Conservation (phyloP, 768 basidiomycete genomes). For the Boletus rubescentipes region DNA sequence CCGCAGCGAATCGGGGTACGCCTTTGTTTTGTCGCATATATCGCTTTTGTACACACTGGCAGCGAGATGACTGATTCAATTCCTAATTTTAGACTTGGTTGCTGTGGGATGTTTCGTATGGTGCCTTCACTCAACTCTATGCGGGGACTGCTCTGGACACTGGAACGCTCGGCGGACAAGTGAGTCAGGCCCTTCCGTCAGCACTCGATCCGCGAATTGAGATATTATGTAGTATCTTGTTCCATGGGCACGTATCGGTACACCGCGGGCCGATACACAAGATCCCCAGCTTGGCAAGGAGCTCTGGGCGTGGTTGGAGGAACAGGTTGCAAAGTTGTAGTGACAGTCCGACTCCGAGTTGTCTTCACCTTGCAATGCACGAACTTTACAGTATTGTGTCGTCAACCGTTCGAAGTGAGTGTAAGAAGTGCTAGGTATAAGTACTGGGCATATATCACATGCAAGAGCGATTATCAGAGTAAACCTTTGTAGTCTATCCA, state of each 20-base stretch:
- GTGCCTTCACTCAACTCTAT: conserved; percentile 11
- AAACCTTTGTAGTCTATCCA: no score
- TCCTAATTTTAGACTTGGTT: neutral
- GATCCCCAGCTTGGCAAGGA: conserved; percentile 11
- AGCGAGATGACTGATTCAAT: neutral
- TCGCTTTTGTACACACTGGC: no score
- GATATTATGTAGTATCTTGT: conserved; percentile 1
- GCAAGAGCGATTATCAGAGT: no score
- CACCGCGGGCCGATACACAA: neutral
- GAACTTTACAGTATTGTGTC: no score
- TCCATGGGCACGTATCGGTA: conserved; percentile 5
- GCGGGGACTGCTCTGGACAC: conserved; percentile 6
- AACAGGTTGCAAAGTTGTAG: conserved; percentile 4
- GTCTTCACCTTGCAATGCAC: no score
- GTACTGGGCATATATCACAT: no score
- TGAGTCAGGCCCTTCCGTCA: neutral
- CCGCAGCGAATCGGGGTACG: conserved; percentile 2
- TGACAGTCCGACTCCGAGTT: no score
- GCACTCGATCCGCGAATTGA: neutral
- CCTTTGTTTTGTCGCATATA: neutral
- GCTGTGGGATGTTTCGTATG: neutral
- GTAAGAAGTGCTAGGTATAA: no score
- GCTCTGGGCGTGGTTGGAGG: conserved; percentile 12
- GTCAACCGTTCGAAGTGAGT: no score
- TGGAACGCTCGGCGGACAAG: conserved; percentile 6